Conservation (phyloP, 2,329 filamentous ascomycete species). For the Didymella lethalis region DNA sequence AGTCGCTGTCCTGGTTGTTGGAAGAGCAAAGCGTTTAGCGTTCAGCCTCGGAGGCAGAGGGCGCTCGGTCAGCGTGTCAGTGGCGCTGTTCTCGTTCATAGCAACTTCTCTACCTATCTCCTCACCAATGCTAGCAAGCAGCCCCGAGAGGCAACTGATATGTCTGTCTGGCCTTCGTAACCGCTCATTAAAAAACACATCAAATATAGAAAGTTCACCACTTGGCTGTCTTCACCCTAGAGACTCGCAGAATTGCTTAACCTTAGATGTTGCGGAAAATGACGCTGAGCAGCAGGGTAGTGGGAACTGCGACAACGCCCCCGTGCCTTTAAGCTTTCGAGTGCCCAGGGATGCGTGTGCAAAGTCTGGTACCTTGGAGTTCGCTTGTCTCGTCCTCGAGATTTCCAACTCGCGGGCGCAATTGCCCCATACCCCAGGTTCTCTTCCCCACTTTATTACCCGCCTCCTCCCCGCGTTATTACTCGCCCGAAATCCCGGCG, state of each 20-base stretch:
- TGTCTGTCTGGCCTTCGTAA: background rate
- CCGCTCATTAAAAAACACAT: too few relatives aligned
- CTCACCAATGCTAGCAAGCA: background rate
- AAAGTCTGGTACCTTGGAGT: background rate
- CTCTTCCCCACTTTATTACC: slow-evolving; percentile 24
- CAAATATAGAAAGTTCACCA: background rate
- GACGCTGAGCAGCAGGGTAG: background rate
- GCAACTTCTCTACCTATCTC: background rate
- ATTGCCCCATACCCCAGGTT: slow-evolving; percentile 18
- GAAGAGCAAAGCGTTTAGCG: background rate
- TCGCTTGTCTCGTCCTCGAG: background rate
- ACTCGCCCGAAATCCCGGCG: slow-evolving; percentile 30
- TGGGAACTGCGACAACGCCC: background rate
- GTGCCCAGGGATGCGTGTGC: background rate
- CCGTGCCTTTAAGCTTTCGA: background rate
- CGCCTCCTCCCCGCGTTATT: slow-evolving; percentile 22
- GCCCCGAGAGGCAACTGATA: background rate
- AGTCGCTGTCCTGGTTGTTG: slow-evolving; percentile 2
- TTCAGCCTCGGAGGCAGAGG: background rate
- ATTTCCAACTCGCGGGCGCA: background rate
- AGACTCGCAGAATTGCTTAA: background rate
- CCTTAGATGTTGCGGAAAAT: background rate
- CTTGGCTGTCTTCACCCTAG: background rate
- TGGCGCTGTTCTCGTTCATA: slow-evolving; percentile 2
- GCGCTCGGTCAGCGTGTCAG: slow-evolving; percentile 5